Evolutionary conservation across 2,329 filamentous ascomycete species (phyloP).

Genomic region (Bipolaris gigantea): DNA sequence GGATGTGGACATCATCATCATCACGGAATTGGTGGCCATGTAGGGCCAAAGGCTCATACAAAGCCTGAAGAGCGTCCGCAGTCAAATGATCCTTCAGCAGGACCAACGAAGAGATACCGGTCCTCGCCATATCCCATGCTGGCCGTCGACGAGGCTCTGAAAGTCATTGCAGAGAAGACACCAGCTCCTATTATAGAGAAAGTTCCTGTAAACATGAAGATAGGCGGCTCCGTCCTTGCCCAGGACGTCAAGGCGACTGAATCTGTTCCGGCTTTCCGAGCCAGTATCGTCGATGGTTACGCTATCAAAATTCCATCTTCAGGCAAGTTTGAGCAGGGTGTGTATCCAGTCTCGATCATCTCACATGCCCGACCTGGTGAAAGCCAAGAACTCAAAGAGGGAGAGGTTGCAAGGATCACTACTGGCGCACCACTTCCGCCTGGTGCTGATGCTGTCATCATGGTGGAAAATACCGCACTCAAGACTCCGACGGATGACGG

Average conservation of each 20-base stretch:
- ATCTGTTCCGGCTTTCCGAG: slow-evolving; percentile 87
- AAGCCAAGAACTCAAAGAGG: slow-evolving; percentile 64
- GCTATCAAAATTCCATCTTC: slow-evolving; percentile 54
- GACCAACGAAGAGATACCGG: slow-evolving; percentile 70
- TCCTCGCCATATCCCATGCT: slow-evolving; percentile 93
- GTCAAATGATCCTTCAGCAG: slow-evolving; percentile 63
- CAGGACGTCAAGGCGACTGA: slow-evolving; percentile 79
- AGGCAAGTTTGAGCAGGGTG: slow-evolving; percentile 64
- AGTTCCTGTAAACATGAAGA: slow-evolving; percentile 61
- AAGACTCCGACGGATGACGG: slow-evolving; percentile 75
- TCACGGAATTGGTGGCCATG: slow-evolving; percentile 53
- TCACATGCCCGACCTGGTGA: slow-evolving; percentile 81
- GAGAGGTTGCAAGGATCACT: slow-evolving; percentile 86
- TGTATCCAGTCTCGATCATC: slow-evolving; percentile 83
- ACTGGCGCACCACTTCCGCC: slow-evolving; percentile 89
- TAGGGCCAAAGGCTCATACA: slow-evolving; percentile 69
- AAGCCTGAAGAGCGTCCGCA: slow-evolving; percentile 59
- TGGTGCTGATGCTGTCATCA: slow-evolving; percentile 87
- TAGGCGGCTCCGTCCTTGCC: slow-evolving; percentile 79
- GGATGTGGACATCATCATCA: slow-evolving; percentile 37
- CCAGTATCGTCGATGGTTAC: slow-evolving; percentile 97
- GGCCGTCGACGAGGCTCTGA: slow-evolving; percentile 77
- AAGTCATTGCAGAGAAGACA: slow-evolving; percentile 71
- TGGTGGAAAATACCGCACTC: slow-evolving; percentile 92
- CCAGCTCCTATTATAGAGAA: slow-evolving; percentile 63